Conservation (phyloP, 257 asterid species). For the Solanum lignicaule region DNA sequence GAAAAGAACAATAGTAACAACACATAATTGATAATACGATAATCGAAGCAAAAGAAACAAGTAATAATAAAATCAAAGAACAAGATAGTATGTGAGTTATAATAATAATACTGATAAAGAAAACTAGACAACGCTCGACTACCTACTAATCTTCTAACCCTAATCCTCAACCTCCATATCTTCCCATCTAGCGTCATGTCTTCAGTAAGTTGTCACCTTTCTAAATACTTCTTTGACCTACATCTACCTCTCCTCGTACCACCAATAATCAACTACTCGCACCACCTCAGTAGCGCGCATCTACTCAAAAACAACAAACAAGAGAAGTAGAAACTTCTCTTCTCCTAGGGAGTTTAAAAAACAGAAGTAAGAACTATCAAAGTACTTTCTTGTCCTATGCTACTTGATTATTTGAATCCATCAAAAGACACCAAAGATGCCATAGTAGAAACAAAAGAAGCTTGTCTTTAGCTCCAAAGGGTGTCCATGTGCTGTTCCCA, state of each 20-base stretch:
- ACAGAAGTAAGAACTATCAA: background rate
- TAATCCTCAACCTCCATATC: background rate
- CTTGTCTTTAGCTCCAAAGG: constrained; percentile 37
- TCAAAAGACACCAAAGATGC: background rate
- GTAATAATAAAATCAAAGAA: background rate
- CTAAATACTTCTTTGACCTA: background rate
- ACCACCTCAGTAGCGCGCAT: background rate
- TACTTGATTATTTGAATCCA: background rate
- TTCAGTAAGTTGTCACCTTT: background rate
- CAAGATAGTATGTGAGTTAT: background rate
- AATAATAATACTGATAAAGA: background rate
- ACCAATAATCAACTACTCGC: background rate
- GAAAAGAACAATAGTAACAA: background rate
- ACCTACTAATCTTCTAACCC: background rate
- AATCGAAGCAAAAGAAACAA: background rate
- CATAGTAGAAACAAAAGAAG: background rate
- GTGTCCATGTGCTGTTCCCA: constrained; percentile 51
- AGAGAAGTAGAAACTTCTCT: background rate
- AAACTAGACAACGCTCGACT: background rate
- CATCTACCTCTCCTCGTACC: background rate
- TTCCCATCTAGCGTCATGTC: background rate
- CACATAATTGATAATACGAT: background rate
- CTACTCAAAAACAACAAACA: background rate
- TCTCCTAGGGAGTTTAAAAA: background rate
- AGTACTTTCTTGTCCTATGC: background rate